Evolutionary conservation across 495 filamentous ascomycete species (phyloP).

Genomic region (Hyaloscypha finlandica): DNA sequence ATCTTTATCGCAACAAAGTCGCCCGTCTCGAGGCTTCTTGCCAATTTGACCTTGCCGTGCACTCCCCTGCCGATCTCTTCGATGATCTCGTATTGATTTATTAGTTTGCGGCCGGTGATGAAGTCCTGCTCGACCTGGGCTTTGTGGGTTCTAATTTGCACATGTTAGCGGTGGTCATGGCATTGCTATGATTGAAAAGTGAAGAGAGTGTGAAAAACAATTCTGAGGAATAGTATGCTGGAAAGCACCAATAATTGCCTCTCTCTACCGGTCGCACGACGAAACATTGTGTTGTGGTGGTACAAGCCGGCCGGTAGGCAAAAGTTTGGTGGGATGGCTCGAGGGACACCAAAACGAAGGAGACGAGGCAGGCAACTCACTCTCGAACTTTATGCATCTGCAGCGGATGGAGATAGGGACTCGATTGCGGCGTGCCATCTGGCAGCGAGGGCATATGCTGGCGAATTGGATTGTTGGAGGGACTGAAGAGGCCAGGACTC

Average conservation of each 20-base stretch:
- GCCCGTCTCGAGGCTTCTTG: slow-evolving; percentile 71
- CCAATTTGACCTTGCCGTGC: slow-evolving; percentile 96
- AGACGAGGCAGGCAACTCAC: slow-evolving; percentile 39
- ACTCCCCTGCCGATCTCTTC: slow-evolving; percentile 93
- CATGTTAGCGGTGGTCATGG: slow-evolving; percentile 17
- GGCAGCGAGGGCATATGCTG: slow-evolving; percentile 18
- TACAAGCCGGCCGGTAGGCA: slow-evolving; percentile 7
- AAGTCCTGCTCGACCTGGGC: slow-evolving; percentile 86
- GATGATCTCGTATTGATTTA: slow-evolving; percentile 97
- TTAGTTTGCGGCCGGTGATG: slow-evolving; percentile 86
- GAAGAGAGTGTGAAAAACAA: background rate
- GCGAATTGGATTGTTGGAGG: slow-evolving; percentile 17
- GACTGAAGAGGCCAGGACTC: slow-evolving; percentile 35
- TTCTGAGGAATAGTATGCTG: background rate
- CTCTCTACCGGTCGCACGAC: background rate
- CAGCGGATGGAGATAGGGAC: slow-evolving; percentile 36
- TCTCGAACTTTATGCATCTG: slow-evolving; percentile 46
- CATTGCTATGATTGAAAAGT: slow-evolving; percentile 1
- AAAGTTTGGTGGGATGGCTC: slow-evolving; percentile 11
- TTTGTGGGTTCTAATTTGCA: slow-evolving; percentile 67
- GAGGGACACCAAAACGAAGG: slow-evolving; percentile 1
- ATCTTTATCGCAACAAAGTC: slow-evolving; percentile 97
- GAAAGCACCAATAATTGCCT: background rate
- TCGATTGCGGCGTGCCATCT: slow-evolving; percentile 32
- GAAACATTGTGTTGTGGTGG: slow-evolving; percentile 1